phyloP scores from a whole-genome alignment of 345 rosid species.

The Salix viminalis region DNA sequence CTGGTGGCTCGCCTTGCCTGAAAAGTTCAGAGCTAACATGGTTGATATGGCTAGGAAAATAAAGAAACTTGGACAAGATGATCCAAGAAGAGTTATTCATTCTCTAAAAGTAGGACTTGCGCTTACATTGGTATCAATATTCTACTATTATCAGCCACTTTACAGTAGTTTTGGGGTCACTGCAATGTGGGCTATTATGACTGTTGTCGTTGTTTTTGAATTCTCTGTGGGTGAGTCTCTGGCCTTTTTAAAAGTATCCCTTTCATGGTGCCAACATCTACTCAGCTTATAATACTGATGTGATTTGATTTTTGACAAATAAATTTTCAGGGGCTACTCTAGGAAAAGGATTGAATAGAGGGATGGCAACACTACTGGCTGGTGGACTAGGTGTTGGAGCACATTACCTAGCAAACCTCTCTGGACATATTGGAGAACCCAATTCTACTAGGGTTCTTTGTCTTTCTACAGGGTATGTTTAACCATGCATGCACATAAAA shows the following conservation, averaged over 20 bases:
- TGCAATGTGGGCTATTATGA: conserved; percentile 84
- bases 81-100: conserved; percentile 63
- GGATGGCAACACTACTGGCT: conserved; percentile 13
- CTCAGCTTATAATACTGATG: background rate
- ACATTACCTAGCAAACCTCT: conserved; percentile 7
- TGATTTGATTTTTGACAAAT: background rate
- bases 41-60: conserved; percentile 15
- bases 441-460: background rate
- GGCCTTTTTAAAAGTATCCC: background rate
- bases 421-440: conserved; percentile 15
- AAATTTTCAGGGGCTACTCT: conserved; percentile 16
- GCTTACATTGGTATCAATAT: conserved; percentile 52
- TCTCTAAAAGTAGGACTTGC: conserved; percentile 70
- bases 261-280: background rate
- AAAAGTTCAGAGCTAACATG: conserved; percentile 10
- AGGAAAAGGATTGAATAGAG: conserved; percentile 20
- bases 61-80: conserved; percentile 53
- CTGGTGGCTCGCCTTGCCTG: conserved; percentile 7
- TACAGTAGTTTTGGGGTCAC: conserved; percentile 58
- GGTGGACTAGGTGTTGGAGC: conserved; percentile 15
- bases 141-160: conserved; percentile 58
- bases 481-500: background rate
- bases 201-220: conserved; percentile 78
- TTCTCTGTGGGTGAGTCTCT: conserved; percentile 61
- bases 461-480: conserved; percentile 8